A percentile compares a stretch with the other conserved stretches of the same genome.
phyloP scores from a whole-genome alignment of 441 rosid genomes.

The California macrophylla region DNA sequence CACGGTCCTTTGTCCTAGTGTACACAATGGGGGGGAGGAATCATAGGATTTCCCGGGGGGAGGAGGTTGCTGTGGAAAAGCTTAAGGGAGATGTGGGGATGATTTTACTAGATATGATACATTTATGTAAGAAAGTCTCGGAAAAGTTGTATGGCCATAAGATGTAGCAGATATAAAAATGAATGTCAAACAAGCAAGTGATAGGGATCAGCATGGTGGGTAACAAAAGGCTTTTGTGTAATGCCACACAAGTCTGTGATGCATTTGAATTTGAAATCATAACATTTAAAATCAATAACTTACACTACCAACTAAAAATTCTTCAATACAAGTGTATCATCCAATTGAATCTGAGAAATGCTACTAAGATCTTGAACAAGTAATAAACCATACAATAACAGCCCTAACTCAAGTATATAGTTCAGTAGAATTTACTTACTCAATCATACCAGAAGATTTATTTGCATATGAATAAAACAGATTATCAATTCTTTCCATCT shows the following conservation, averaged over 20 bases:
- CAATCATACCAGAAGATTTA: slow-evolving; percentile 64
- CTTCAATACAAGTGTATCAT: background rate
- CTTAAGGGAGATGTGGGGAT: no score
- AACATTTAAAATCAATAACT: background rate
- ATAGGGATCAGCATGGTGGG: background rate
- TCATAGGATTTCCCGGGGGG: no score
- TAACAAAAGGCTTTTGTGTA: background rate
- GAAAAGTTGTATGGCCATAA: background rate
- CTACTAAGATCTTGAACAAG: background rate
- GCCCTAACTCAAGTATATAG: background rate
- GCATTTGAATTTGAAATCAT: background rate
- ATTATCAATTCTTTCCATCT: slow-evolving; percentile 82
- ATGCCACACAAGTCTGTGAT: background rate
- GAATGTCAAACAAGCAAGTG: background rate
- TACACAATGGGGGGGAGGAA: no score
- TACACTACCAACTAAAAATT: background rate
- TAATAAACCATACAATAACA: background rate
- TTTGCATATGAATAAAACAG: slow-evolving; percentile 63
- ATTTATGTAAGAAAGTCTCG: no score
- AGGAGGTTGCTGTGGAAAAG: no score
- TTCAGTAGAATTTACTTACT: slow-evolving; percentile 43
- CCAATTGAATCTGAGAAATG: slow-evolving; percentile 3
- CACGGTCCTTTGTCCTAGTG: no score
- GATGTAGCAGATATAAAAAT: background rate
- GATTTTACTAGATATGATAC: no score